Percentiles rank a stretch among this genome's conserved stretches.
Conservation (phyloP, 2,329 filamentous ascomycete species). For the Madurella mycetomatis region DNA sequence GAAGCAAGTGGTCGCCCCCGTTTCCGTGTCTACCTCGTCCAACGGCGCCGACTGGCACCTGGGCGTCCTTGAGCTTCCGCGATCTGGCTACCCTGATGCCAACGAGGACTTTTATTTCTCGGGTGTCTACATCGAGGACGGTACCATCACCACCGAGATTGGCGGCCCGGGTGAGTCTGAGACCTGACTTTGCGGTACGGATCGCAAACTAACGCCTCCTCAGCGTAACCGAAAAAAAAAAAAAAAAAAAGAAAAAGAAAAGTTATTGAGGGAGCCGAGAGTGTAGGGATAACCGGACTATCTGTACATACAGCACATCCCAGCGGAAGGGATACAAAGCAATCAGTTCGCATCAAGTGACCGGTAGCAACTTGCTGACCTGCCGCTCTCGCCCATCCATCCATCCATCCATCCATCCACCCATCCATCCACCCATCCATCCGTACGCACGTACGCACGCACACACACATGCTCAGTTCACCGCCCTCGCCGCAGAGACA, state of each 20-base stretch:
- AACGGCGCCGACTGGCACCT: slow-evolving; percentile 71
- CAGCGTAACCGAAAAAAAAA: no score
- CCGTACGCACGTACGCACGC: not conserved
- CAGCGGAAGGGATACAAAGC: no score
- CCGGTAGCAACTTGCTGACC: no score
- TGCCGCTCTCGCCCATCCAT: no score
- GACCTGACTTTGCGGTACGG: no score
- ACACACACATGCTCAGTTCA: not conserved
- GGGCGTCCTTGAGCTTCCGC: slow-evolving; percentile 62
- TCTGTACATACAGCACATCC: no score
- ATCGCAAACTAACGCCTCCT: no score
- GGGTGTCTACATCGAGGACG: slow-evolving; percentile 65
- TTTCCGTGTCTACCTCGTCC: slow-evolving; percentile 56
- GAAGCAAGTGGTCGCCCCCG: slow-evolving; percentile 54
- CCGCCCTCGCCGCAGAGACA: slow-evolving; percentile 33
- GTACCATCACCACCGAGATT: slow-evolving; percentile 31
- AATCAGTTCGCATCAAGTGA: no score
- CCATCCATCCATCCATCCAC: not conserved
- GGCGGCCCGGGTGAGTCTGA: slow-evolving; percentile 22
- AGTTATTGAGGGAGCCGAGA: no score
- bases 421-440: not conserved
- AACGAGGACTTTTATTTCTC: slow-evolving; percentile 68
- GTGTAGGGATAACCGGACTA: no score
- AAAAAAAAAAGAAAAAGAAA: no score
- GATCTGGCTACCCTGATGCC: slow-evolving; percentile 48